Evolutionary conservation across 2,329 filamentous ascomycete genomes (phyloP), one percentile per base, ranked within the genome.

Genomic region (Alternaria sp.): DNA sequence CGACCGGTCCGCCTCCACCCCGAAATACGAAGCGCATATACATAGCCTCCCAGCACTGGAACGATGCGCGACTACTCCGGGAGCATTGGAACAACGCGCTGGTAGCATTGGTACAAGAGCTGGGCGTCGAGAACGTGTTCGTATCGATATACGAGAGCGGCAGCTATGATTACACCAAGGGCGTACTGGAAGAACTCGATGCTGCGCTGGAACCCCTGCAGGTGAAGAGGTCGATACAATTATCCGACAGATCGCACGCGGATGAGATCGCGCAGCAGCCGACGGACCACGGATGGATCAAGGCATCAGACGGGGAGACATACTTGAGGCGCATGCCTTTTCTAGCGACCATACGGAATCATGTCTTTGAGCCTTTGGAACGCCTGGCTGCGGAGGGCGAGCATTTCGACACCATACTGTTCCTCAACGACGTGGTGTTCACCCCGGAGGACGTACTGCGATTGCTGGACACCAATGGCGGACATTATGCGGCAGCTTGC

Each of bases 31-130:
- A 72, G 55, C 72, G 74, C 47, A 85, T 93, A 65, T 93, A 88
- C 79, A 91, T 93, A 64, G 87, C 89, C 5, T 87, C 87, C 64
- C 87, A 90, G 74, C 89, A 91, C 72, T 91, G 89, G 84, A 92
- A 91, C 71, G 87, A 87, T 66, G 90, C 86, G 62, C 74, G 76
- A 2, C 81, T 91, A 23, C 82, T 93, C 3, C 83, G 86, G 8
- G 81, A 81, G 6, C 85, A 89, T 69, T 93, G 90, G 90, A 88
- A 85, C 65, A 78, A 83, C 6, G 88, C 88, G 0, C 81, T 93
- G 3, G 62, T 90, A 7, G 81, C 85, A 3, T 80, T 93, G 19
- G 83, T 86, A 6, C 80, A 84, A 49, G 80, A 82, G 6, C 79
- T 92, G 5, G 90, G 90, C 0, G 79, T 85, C 0, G 82, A 87